Conservation (phyloP, 2,329 filamentous ascomycete species). For the Colletotrichum somersetense region DNA sequence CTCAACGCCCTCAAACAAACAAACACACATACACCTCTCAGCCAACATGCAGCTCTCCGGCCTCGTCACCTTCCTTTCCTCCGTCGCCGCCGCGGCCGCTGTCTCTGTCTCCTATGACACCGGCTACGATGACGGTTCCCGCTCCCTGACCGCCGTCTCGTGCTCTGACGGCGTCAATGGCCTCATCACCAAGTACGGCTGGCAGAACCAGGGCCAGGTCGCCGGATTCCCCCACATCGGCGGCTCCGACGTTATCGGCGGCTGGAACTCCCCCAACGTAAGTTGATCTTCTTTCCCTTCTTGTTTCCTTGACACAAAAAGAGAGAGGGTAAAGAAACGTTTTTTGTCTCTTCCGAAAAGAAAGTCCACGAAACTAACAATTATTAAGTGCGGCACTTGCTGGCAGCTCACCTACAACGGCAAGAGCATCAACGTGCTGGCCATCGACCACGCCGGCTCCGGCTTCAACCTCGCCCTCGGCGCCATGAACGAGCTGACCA, state of each 20-base stretch:
- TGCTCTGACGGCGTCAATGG: constrained; percentile 79
- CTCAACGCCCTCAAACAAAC: constrained; percentile 49
- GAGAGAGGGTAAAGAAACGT: no score
- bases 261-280: constrained; percentile 66
- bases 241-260: constrained; percentile 62
- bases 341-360: not conserved
- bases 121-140: constrained; percentile 73
- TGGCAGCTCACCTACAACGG: constrained; percentile 67
- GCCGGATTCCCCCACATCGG: constrained; percentile 68
- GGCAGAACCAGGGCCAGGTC: constrained; percentile 66
- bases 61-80: constrained; percentile 55
- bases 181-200: constrained; percentile 72
- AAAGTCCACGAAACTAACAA: constrained; percentile 13
- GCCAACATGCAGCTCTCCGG: constrained; percentile 60
- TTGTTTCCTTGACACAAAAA: not conserved
- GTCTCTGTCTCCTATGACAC: constrained; percentile 75
- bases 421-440: constrained; percentile 66
- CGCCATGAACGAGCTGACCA: constrained; percentile 69
- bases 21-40: constrained; percentile 45
- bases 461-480: constrained; percentile 70
- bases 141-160: constrained; percentile 68
- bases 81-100: constrained; percentile 54
- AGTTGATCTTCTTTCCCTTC: constrained; percentile 31
- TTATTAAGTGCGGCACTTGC: constrained; percentile 68
- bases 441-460: constrained; percentile 63